Conservation (phyloP, 768 basidiomycete species). For the Daedaleopsis sinensis region DNA sequence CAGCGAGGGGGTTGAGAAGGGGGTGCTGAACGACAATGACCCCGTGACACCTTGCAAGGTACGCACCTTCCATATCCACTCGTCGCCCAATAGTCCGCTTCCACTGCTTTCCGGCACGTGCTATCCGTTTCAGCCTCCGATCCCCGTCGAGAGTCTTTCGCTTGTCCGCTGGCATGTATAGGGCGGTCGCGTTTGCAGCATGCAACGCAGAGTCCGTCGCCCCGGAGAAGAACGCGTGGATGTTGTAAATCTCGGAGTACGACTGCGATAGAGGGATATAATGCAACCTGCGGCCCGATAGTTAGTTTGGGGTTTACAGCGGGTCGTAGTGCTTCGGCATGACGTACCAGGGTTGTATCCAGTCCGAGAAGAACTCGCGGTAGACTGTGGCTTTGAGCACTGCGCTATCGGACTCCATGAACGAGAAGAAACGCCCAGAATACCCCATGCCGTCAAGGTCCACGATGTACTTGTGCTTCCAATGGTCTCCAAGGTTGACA, state of each 20-base stretch:
- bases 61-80: slow-evolving; percentile 91
- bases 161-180: slow-evolving; percentile 36
- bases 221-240: slow-evolving; percentile 92
- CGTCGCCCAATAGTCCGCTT: slow-evolving; percentile 80
- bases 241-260: slow-evolving; percentile 92
- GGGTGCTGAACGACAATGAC: not conserved
- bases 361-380: slow-evolving; percentile 87
- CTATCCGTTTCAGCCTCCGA: slow-evolving; percentile 74
- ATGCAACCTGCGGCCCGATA: slow-evolving; percentile 67
- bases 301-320: not conserved
- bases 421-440: slow-evolving; percentile 85
- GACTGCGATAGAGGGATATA: slow-evolving; percentile 89
- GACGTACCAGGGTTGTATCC: slow-evolving; percentile 87
- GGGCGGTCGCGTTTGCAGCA: slow-evolving; percentile 52
- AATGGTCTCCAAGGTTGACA: slow-evolving; percentile 83
- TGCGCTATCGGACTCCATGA: slow-evolving; percentile 85
- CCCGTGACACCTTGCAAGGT: slow-evolving; percentile 2
- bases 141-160: slow-evolving; percentile 62
- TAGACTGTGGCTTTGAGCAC: slow-evolving; percentile 92
- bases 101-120: slow-evolving; percentile 93
- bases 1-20: not conserved
- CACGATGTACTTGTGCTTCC: slow-evolving; percentile 89
- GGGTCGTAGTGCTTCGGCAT: not conserved
- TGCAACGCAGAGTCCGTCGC: slow-evolving; percentile 62
- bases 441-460: slow-evolving; percentile 97